phyloP scores from a whole-genome alignment of 176 grass and related monocot genomes.

The Zoysia japonica region DNA sequence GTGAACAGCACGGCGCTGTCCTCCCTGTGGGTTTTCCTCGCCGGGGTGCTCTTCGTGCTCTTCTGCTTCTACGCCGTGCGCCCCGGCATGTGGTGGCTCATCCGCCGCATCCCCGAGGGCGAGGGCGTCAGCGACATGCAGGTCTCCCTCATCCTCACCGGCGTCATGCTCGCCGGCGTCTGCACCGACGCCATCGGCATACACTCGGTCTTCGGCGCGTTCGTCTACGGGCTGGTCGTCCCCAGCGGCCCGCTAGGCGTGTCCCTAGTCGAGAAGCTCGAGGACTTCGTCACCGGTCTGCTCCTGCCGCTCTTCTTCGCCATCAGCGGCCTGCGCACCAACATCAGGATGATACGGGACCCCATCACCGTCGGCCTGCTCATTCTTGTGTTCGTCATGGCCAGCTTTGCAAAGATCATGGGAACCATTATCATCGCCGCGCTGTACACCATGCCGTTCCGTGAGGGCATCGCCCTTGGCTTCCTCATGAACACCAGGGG shows the following conservation, averaged over 20 bases:
- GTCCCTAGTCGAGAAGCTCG: constrained; percentile 59
- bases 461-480: constrained; percentile 66
- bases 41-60: constrained; percentile 52
- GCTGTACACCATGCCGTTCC: constrained; percentile 60
- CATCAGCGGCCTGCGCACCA: constrained; percentile 63
- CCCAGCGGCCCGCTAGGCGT: constrained; percentile 63
- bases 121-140: constrained; percentile 59
- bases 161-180: constrained; percentile 65
- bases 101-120: constrained; percentile 61
- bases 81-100: constrained; percentile 72
- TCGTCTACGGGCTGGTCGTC: constrained; percentile 78
- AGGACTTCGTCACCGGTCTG: constrained; percentile 68
- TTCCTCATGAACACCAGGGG: constrained; percentile 87
- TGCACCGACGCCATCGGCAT: constrained; percentile 71
- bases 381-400: constrained; percentile 63
- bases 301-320: constrained; percentile 74
- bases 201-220: constrained; percentile 69
- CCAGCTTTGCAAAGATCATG: constrained; percentile 69
- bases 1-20: constrained; percentile 45
- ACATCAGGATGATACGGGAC: constrained; percentile 38
- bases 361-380: constrained; percentile 48
- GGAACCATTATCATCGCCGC: constrained; percentile 63
- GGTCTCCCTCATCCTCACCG: constrained; percentile 63
- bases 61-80: constrained; percentile 71
- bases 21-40: constrained; percentile 67